Conservation (phyloP, 2,329 filamentous ascomycete species). For the Fusarium sp. region DNA sequence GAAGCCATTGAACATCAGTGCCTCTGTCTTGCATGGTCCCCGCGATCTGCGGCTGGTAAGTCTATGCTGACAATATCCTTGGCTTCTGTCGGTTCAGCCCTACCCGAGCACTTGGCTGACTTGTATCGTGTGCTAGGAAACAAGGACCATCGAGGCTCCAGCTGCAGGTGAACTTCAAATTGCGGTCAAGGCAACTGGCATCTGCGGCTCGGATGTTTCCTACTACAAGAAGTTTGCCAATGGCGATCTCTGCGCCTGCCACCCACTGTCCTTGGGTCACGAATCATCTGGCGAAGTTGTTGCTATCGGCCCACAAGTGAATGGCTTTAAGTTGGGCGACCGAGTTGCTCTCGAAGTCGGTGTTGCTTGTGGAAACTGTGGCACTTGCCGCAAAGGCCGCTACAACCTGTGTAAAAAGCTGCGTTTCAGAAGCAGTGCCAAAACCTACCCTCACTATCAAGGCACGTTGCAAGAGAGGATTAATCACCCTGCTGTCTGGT, state of each 20-base stretch:
- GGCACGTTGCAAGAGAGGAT: slow-evolving; percentile 71
- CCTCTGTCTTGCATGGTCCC: slow-evolving; percentile 68
- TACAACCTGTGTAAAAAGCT: slow-evolving; percentile 73
- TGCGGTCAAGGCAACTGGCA: slow-evolving; percentile 72
- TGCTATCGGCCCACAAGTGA: slow-evolving; percentile 63
- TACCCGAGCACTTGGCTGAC: slow-evolving; percentile 36
- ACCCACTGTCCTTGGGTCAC: slow-evolving; percentile 73
- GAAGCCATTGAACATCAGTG: slow-evolving; percentile 59
- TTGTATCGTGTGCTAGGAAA: slow-evolving; percentile 56
- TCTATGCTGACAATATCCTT: slow-evolving; percentile 17
- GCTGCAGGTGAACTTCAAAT: slow-evolving; percentile 69
- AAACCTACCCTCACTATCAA: slow-evolving; percentile 72
- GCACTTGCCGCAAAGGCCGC: slow-evolving; percentile 62
- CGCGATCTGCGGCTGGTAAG: slow-evolving; percentile 68
- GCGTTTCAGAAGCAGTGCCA: slow-evolving; percentile 71
- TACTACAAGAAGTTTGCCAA: slow-evolving; percentile 81
- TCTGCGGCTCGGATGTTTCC: slow-evolving; percentile 76
- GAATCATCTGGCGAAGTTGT: slow-evolving; percentile 70
- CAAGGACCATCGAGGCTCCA: slow-evolving; percentile 60
- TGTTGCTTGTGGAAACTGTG: slow-evolving; percentile 63
- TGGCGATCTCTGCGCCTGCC: slow-evolving; percentile 73
- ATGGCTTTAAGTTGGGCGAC: slow-evolving; percentile 65
- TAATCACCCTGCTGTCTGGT: slow-evolving; percentile 71
- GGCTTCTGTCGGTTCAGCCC: slow-evolving; percentile 34
- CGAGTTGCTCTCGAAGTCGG: slow-evolving; percentile 69